Evolutionary conservation across 805 yeast species (phyloP).

Genomic region (Lipomyces sp.): DNA sequence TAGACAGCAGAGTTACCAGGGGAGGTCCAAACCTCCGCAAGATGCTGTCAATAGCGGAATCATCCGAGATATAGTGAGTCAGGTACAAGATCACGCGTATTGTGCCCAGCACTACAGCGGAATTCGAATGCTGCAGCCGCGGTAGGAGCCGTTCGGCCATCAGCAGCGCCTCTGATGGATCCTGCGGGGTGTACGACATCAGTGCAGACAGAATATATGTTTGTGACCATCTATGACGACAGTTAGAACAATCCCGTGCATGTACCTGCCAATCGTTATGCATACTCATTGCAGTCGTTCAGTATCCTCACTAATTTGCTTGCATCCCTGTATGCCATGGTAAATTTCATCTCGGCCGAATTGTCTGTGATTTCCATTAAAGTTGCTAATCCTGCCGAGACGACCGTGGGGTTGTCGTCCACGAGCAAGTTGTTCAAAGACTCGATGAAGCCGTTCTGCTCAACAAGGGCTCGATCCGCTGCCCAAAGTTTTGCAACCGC

Average conservation of each 20-base stretch:
- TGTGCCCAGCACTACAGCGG: constrained; percentile 76
- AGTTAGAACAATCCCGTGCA: no score
- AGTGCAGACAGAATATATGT: constrained; percentile 62
- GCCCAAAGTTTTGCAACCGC: constrained; percentile 67
- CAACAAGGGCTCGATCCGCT: constrained; percentile 48
- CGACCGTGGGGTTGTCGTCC: constrained; percentile 52
- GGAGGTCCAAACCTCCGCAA: constrained; percentile 64
- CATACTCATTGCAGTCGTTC: constrained; percentile 42
- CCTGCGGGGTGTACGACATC: constrained; percentile 67
- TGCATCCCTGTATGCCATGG: constrained; percentile 52
- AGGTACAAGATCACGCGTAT: constrained; percentile 68
- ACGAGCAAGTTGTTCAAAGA: constrained; percentile 51
- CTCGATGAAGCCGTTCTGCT: constrained; percentile 45
- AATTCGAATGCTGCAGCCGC: constrained; percentile 71
- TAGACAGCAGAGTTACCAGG: constrained; percentile 62
- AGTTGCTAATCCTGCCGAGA: constrained; percentile 68
- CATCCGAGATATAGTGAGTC: constrained; percentile 63
- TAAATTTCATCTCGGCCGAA: constrained; percentile 48
- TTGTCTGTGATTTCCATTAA: constrained; percentile 61
- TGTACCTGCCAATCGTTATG: no score
- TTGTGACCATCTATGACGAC: constrained; percentile 79
- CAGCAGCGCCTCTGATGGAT: constrained; percentile 59
- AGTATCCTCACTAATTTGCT: constrained; percentile 43
- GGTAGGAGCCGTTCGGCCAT: constrained; percentile 67
- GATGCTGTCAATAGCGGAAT: constrained; percentile 52